Evolutionary conservation across 768 basidiomycete species (phyloP).

Genomic region (Mycena alexandri): DNA sequence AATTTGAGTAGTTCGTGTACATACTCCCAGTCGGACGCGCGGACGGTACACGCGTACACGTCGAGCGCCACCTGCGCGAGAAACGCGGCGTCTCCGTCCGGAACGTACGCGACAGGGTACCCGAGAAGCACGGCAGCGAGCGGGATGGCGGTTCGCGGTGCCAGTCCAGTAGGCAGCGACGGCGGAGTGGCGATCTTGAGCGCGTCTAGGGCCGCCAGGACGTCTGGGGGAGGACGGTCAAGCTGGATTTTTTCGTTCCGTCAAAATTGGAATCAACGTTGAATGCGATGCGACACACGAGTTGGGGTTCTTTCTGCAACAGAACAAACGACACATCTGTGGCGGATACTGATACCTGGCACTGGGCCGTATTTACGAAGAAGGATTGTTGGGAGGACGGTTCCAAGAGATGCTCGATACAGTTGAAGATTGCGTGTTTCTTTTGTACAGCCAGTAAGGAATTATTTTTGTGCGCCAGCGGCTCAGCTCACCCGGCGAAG

Average conservation of each 20-base stretch:
- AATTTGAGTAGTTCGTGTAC: conserved; percentile 65
- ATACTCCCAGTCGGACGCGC: conserved; percentile 11
- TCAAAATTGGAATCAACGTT: neutral
- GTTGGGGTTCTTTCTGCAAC: conserved; percentile 33
- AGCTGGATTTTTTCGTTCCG: conserved; percentile 29
- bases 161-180: conserved; percentile 42
- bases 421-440: conserved; percentile 47
- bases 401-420: conserved; percentile 62
- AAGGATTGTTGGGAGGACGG: conserved; percentile 64
- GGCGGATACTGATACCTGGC: conserved; percentile 32
- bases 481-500: conserved; percentile 54
- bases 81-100: conserved; percentile 50
- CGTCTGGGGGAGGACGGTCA: conserved; percentile 32
- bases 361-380: conserved; percentile 58
- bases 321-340: conserved; percentile 26
- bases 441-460: neutral
- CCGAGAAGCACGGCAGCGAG: conserved; percentile 72
- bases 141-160: conserved; percentile 54
- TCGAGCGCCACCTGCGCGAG: conserved; percentile 63
- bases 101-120: conserved; percentile 69
- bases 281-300: conserved; percentile 20
- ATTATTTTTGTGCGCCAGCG: neutral
- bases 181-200: conserved; percentile 40
- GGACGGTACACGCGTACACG: conserved; percentile 61
- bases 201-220: conserved; percentile 16